phyloP scores from a whole-genome alignment of 2,329 filamentous ascomycete species.

The Gnomoniopsis sp. region DNA sequence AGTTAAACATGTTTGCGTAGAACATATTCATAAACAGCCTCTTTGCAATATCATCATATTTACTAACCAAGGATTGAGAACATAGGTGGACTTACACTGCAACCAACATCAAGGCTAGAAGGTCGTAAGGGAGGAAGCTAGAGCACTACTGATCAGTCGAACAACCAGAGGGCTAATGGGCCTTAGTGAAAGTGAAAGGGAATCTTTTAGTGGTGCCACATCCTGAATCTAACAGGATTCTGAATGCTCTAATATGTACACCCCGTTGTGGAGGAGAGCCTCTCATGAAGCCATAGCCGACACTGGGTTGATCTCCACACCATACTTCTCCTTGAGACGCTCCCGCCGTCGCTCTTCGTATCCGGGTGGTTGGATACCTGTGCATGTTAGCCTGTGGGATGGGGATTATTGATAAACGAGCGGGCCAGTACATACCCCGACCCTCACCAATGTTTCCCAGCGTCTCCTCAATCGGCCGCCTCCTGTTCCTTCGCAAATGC shows the following conservation, averaged over 20 bases:
- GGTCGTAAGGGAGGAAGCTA: neutral
- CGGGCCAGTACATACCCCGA: slow-evolving; percentile 58
- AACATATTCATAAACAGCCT: slow-evolving; percentile 36
- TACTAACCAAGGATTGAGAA: neutral
- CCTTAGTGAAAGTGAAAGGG: neutral
- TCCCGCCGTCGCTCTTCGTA: slow-evolving; percentile 81
- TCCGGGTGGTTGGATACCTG: slow-evolving; percentile 76
- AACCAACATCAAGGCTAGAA: neutral
- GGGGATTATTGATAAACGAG: neutral
- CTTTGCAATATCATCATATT: slow-evolving; percentile 31
- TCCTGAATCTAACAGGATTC: neutral
- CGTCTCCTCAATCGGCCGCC: slow-evolving; percentile 74
- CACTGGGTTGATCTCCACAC: slow-evolving; percentile 74
- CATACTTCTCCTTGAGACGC: slow-evolving; percentile 82
- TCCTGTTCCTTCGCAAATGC: slow-evolving; percentile 67
- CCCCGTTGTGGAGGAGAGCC: slow-evolving; percentile 11
- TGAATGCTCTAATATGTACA: slow-evolving; percentile 19
- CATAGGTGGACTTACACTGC: slow-evolving; percentile 1
- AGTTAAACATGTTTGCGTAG: slow-evolving; percentile 30
- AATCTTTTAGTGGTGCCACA: slow-evolving; percentile 5
- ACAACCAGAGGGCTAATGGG: neutral
- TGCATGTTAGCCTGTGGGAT: slow-evolving; percentile 7
- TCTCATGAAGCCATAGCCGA: slow-evolving; percentile 39
- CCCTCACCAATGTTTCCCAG: slow-evolving; percentile 81
- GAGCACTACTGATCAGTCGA: neutral